Base-by-base conservation (phyloP, 1,284 basidiomycete genomes). In the Amylostereum areolatum region DNA sequence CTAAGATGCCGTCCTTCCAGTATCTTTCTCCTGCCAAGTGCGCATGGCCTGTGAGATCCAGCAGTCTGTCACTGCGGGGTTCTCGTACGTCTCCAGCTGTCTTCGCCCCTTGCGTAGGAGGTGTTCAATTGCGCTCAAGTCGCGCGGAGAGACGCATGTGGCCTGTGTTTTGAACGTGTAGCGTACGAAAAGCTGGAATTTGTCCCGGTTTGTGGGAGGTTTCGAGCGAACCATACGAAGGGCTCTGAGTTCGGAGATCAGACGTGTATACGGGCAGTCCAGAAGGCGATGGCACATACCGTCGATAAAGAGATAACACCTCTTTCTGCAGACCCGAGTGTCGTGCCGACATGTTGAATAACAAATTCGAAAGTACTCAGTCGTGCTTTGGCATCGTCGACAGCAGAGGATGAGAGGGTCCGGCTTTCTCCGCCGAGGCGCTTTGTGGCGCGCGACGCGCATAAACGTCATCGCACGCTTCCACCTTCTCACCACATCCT, bases 221-320 rank as follows among this genome's bases (percentile, higher is more conserved):
- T 91, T 91, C 8, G 76, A 73, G 47, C 68, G 73, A 5, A 80
- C 78, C 75, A 89, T 85, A 28, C 87, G 83, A 32, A 90, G 74
- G 30, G 85, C 85, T 41, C 88, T 91, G 55, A 32, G 45, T 12
- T 18, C 18, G 18, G 44, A 33, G 35, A 9, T 27, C 48, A 37
- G 33, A 24, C 30, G 35, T 44, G 27, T 32, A 36, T 8, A 27
- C 36, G 37, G 30, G 25, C 39, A 2, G 18, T 25, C 24, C 8
- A 10, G 32, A 24, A 36, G 42, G 25, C 18, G 33, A 30, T 25
- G 35, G 52, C 18, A 18, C 72, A 56, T 43, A 83, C 86, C 85
- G 75, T 68, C 84, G 74, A 59, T 89, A 89, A n/a, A 89, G 70
- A 10, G 76, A 70, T 29, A 89, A 66, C 12, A 87, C 83, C 32